Evolutionary conservation across 2,329 filamentous ascomycete genomes (phyloP), one percentile per base, ranked within the genome.

Genomic region (Ophiocordyceps polyrhachis-furcata): DNA sequence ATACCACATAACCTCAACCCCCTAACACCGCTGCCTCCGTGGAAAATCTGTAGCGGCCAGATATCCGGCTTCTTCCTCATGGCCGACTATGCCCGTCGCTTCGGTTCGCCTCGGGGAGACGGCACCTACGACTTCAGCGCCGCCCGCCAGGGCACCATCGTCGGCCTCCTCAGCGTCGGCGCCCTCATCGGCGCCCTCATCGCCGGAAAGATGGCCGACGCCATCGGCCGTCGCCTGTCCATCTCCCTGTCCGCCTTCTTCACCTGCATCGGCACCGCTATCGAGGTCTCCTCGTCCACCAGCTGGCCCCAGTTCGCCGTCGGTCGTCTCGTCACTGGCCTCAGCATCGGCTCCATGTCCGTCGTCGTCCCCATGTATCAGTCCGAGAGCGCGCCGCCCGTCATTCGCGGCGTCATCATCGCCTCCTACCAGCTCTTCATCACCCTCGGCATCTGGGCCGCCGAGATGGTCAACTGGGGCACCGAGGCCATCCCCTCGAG

Each of bases 321-420:
- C 17, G 79, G 79, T 42, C 68, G 79, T 41, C 69, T 78, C 50
- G 68, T 81, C n/a, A 79, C 76, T 21, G 79, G 79, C 51, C 56
- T 81, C 2, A 77, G 77, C 19, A 74, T 83, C 42, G 79, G 79
- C 25, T 68, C 72, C 19, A 64, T 82, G 0, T 79, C 73, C 6
- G 77, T 80, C 40, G 63, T 75, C 23, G 75, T 79, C 1, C 76
- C 76, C 42, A 77, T 83, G 73, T 83, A 83, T 52, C 76, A 81
- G 56, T 73, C 70, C 15, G 79, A 83, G 58, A 76, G 70, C 46
- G 73, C 74, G 3, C 79, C 79, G 0, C 69, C 75, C 48, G 70
- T 75, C 47, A 72, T 83, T 43, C 73, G 79, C 52, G 76, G 76
- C 53, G 66, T 76, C 7, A 66, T 82, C 37, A 70, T 83, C 25